Base-by-base conservation (phyloP, 2,329 filamentous ascomycete species). In the Diplodia scrobiculata region DNA sequence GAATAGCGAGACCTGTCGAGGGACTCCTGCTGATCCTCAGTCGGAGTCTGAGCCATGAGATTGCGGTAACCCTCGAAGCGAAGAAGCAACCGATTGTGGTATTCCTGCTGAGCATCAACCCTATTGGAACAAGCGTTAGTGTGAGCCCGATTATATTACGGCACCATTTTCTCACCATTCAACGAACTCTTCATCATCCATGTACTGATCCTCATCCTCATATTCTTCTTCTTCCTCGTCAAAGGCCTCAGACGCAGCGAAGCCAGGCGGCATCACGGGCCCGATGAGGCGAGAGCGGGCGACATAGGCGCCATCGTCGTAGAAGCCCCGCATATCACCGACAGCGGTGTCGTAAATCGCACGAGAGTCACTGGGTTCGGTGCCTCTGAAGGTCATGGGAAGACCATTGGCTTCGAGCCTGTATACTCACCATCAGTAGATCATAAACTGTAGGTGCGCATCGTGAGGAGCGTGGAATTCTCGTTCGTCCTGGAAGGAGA, bases 251-350 rank as follows among this genome's bases (percentile, higher is more conserved):
- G 41, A 27, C 25, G 32, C 5, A 13, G 21, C 10, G 14, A 34
- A 66, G 7, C 27, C 64, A 45, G 45, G 34, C 6, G 67, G 67
- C 2, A 47, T 47, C 3, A 53, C 45, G 17, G 75, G 67, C 32
- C 76, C 72, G 19, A 74, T 70, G 13, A 82, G 78, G 0, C 86
- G 83, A 34, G 58, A n/a, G 2, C 84, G 81, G 3, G 88, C 90
- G 27, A 89, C 86, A 75, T 92, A 97, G 45, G 91, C 90, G 58
- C 92, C 92, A 70, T 96, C 91, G 17, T 87, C 81, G 74, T 91
- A 95, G 73, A 86, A 88, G 11, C 89, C 90, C 65, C 84, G 79
- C 25, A 82, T 79, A 71, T 89, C 85, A 63, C 83, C 82, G 21
- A 77, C 68, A 5, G 81, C 81, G 66, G 80, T 74, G 9, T 80